Percentiles rank a stretch among this genome's conserved stretches.
These are phyloP conservation scores for Crithidia brevicula DNA, from an alignment of 208 protist species.

Conservation along the genomic window DNA sequence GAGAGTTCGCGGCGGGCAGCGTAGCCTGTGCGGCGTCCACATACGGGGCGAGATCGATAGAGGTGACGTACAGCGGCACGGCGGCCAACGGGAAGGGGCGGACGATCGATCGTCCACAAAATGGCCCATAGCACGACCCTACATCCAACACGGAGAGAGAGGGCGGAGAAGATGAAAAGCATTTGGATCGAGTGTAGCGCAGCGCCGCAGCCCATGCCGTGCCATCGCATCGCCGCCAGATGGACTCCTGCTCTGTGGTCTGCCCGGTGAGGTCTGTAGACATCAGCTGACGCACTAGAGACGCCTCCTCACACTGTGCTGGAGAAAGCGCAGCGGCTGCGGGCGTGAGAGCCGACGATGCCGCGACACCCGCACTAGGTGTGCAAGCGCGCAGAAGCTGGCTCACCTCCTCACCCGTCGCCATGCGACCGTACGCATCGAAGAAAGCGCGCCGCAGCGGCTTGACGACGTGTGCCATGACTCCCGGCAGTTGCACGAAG, in stretches of 20 bases:
- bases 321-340: too few relatives aligned
- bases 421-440: slow-evolving; percentile 46
- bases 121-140: slow-evolving; percentile 87
- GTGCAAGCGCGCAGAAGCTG: slow-evolving; percentile 23
- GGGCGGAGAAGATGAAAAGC: neutral
- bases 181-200: slow-evolving; percentile 2
- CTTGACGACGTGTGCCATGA: slow-evolving; percentile 57
- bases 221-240: slow-evolving; percentile 14
- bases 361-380: neutral
- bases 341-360: neutral
- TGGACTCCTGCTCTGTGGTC: slow-evolving; percentile 2
- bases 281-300: slow-evolving; percentile 5
- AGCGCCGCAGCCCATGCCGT: slow-evolving; percentile 27
- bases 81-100: slow-evolving; percentile 28
- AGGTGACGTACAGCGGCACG: slow-evolving; percentile 63
- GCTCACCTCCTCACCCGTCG: slow-evolving; percentile 56
- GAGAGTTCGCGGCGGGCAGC: neutral
- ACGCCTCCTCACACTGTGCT: neutral
- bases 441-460: slow-evolving; percentile 62
- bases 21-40: neutral
- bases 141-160: slow-evolving; percentile 75
- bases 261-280: neutral
- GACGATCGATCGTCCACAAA: slow-evolving; percentile 36
- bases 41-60: slow-evolving; percentile 73
- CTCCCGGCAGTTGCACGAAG: slow-evolving; percentile 43